Evolutionary conservation across 23 red algal species (phyloP), one percentile per base, ranked within the genome.

Genomic region (Gracilaria gracilis): DNA sequence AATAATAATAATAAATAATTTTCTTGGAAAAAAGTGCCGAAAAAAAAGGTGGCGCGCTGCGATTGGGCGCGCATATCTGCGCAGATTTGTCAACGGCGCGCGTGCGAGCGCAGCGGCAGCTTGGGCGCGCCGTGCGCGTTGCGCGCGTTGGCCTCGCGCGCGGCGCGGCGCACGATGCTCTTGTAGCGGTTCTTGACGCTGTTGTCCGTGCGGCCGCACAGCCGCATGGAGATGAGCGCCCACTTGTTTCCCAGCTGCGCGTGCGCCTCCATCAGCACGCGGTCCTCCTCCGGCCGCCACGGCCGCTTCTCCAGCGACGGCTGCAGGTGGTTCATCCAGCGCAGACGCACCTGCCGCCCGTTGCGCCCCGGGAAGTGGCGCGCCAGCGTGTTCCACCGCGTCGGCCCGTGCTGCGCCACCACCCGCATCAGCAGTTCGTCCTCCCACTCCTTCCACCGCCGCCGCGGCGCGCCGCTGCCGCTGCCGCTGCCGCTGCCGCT

Each of bases 111-210:
- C 24, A 24, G 59, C 23, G 59, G 23, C 11, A 2, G 27, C 27
- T 11, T 31, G 23, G n/a, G n/a, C n/a, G 3, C 14, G 17, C 21
- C 9, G 9, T 35, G n/a, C 78, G 28, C 12, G 9, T n/a, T 61
- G 55, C 80, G 55, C 55, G 55, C 80, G 25, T 83, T 83, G 46
- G 80, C 80, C 54, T 83, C 83, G 2, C 83, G 61, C 59, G 61
- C 76, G 42, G 57, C 57, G 39, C 85, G 95, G 27, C 89, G 84
- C 58, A 88, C 81, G 61, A 92, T 93, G 75, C 85, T 94, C 75
- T 98, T 98, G 80, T 87, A 98, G 48, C 95, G 88, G 62, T 98
- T 98, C 77, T 98, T 98, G 74, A 98, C 91, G 25, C 89, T 76
- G 61, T 98, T 98, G 81, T 98, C 97, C 6, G 93, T 94, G 53